Evolutionary conservation across 345 rosid species (phyloP).

Genomic region (Noccaea bulbosa): DNA sequence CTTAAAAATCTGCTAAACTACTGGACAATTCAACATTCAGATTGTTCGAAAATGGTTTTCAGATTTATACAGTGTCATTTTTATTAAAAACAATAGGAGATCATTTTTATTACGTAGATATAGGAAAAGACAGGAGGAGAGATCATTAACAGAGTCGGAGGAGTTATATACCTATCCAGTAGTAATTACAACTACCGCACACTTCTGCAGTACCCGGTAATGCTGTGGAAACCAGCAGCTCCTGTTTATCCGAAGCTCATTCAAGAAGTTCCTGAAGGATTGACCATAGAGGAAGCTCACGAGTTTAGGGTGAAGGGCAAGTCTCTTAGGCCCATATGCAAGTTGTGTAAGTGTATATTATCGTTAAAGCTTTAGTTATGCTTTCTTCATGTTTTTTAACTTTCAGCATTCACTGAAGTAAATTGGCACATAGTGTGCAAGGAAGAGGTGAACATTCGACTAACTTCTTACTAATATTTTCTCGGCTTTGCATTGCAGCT

Average conservation of each 20-base stretch:
- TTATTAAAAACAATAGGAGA: no score
- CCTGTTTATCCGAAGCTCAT: constrained; percentile 96
- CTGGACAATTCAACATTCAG: no score
- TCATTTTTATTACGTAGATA: no score
- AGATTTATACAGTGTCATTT: no score
- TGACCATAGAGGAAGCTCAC: constrained; percentile 75
- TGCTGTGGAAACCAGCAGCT: constrained; percentile 98
- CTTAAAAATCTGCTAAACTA: no score
- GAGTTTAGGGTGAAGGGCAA: constrained; percentile 67
- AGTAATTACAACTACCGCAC: constrained; percentile 78
- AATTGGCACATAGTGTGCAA: neutral
- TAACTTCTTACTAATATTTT: constrained; percentile 5
- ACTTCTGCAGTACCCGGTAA: constrained; percentile 81
- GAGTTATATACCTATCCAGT: constrained; percentile 78
- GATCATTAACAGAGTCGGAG: constrained; percentile 76
- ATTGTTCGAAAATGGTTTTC: no score
- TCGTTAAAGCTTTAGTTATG: no score
- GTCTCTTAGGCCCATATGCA: constrained; percentile 78
- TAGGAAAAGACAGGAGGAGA: constrained; percentile 90
- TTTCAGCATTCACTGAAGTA: neutral
- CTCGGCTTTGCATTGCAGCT: constrained; percentile 52
- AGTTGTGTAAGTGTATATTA: constrained; percentile 64
- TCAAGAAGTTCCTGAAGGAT: constrained; percentile 86
- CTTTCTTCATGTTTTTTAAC: neutral
- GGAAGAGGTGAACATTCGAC: constrained; percentile 21